Evolutionary conservation across 2,329 filamentous ascomycete species (phyloP), one percentile per base, ranked within the genome.

Genomic region (Pyricularia pennisetigena): DNA sequence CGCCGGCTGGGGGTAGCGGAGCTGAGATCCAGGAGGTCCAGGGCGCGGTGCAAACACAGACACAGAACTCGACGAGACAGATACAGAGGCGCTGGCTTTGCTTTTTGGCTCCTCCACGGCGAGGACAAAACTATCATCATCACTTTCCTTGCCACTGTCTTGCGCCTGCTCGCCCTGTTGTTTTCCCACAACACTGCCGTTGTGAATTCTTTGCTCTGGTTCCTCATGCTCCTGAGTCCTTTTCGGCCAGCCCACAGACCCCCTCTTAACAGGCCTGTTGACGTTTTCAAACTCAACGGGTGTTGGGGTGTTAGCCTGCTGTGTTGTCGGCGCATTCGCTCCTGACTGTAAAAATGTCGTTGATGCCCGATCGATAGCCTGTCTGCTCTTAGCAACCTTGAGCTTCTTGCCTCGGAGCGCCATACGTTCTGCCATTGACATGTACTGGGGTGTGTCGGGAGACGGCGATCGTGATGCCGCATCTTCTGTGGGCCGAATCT

Each of bases 381-480:
- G 57, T 23, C 23, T 61, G 57, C 23, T 61, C 23, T 26, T 61
- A 26, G 57, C 57, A 61, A 61, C 57, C 57, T 81, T 85, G 71
- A 87, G 81, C 67, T 80, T 82, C 74, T 81, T 86, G 12, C 85
- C 85, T 67, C 77, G 79, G 2, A 85, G 76, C 41, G 81, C 83
- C 79, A 86, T 82, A n/a, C 84, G 80, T 71, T 87, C 85, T 54
- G 81, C 80, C 82, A 88, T 82, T 6, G 85, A 87, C 77, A 87
- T 78, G 65, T 83, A 80, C 12, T 78, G 75, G 12, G 73, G 73
- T 64, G 73, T 71, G 32, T 69, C 70, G 20, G 74, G 68, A 16
- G 32, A 35, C 14, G 49, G 16, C 68, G 68, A 7, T 69, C 67
- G 32, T 68, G 41, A 54, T 41, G 64, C 49, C 24, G 64, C 66